Base-by-base conservation (phyloP, 1,284 basidiomycete species). In the Rhodotorula glutinis region DNA sequence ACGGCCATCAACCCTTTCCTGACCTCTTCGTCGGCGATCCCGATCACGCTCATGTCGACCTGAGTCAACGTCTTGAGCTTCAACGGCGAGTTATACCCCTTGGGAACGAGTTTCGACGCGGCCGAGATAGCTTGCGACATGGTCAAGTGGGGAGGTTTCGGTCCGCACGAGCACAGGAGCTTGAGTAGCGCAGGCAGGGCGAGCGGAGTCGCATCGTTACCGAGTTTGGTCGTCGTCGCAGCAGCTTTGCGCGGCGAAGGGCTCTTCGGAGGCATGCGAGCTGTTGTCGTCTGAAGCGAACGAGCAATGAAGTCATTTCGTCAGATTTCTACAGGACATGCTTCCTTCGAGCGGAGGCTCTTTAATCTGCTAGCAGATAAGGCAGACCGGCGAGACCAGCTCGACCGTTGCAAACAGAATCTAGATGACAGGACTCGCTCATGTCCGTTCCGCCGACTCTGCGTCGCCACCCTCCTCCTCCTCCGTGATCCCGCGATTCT, bases 121-220 rank as follows among this genome's bases (percentile, higher is more conserved):
- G 90, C 79, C 4, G 80, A 78, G 84, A 95, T 93, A 1, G 91
- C 90, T 66, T 87, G 86, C 53, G 84, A 77, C 75, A 90, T 84
- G 4, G 88, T 81, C 2, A 92, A 81, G 41, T 66, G 64, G 19
- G 57, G 53, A 4, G 60, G 63, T 16, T n/a, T 43, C 19, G 56
- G 62, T 11, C 56, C 51, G 21, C 56, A 21, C 11, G 70, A 57
- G 8, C 62, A 63, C 49, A 72, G 62, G 19, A 69, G 65, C 53
- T 69, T 65, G 60, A 69, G 67, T 8, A 72, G 49, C 9, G 67
- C 58, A 4, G 67, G 70, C 16, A 69, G 67, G 4, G 65, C 14
- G 46, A 69, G 58, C 1, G 65, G 41, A 3, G 47, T 57, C 17
- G 51, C 38, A 30, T 64, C 62, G 52, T 54, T 41, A 4, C 41